Percentiles rank a stretch among this genome's conserved stretches.
phyloP scores from a whole-genome alignment of 495 filamentous ascomycete species.

The Ascobolus immersus region DNA sequence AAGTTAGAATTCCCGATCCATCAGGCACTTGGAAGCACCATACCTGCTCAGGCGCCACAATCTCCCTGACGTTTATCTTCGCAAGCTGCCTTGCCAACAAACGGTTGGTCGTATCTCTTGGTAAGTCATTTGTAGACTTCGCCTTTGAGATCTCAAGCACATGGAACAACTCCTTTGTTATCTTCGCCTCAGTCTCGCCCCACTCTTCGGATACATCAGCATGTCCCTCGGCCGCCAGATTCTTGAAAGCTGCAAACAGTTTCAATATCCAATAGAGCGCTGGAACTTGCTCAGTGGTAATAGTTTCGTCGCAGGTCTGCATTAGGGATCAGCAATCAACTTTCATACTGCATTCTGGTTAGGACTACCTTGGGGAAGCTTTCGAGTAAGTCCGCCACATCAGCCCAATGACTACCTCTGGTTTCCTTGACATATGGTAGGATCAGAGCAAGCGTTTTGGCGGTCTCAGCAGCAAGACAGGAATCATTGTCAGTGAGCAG shows the following conservation, averaged over 20 bases:
- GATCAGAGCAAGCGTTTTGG: slow-evolving; percentile 35
- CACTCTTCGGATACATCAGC: slow-evolving; percentile 66
- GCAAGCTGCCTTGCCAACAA: neutral
- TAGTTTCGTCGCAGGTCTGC: neutral
- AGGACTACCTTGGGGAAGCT: slow-evolving; percentile 6
- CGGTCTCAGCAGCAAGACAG: slow-evolving; percentile 30
- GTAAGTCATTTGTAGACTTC: neutral
- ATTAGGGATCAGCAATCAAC: neutral
- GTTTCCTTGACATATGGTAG: slow-evolving; percentile 46
- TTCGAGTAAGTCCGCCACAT: slow-evolving; percentile 24
- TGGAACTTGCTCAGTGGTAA: slow-evolving; percentile 1
- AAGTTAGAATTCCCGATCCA: neutral
- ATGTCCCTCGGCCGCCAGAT: slow-evolving; percentile 29
- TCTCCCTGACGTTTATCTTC: neutral
- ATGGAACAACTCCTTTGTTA: slow-evolving; percentile 33
- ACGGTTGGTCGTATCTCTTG: too few relatives aligned
- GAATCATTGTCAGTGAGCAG: slow-evolving; percentile 18
- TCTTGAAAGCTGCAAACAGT: slow-evolving; percentile 35
- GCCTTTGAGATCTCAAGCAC: slow-evolving; percentile 25
- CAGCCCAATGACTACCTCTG: slow-evolving; percentile 67
- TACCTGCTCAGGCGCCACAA: slow-evolving; percentile 35
- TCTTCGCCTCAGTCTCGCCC: slow-evolving; percentile 22
- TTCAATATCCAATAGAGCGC: slow-evolving; percentile 32
- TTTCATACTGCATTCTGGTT: neutral
- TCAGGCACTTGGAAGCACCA: slow-evolving; percentile 27